These are phyloP conservation scores for Tricholoma matsutake DNA, from an alignment of 768 basidiomycete species.

Conservation along the genomic window DNA sequence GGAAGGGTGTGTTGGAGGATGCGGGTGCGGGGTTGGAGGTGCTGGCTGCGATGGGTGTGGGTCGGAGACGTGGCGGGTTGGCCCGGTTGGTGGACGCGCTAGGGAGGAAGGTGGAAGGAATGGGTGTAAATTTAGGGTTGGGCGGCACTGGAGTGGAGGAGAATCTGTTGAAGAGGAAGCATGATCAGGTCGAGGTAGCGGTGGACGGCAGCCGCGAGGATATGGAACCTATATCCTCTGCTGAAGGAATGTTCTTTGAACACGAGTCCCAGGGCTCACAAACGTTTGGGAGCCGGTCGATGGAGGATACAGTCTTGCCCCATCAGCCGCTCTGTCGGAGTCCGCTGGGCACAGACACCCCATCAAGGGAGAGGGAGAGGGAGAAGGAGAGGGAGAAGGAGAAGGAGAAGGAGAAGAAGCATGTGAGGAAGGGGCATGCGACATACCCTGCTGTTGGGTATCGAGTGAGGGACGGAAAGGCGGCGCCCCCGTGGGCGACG, in stretches of 20 bases:
- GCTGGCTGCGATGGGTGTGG: slow-evolving; percentile 14
- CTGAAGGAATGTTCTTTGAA: neutral
- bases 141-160: slow-evolving; percentile 3
- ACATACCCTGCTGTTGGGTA: slow-evolving; percentile 44
- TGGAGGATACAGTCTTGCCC: neutral
- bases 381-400: neutral
- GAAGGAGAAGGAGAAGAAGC: slow-evolving; percentile 36
- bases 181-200: slow-evolving; percentile 15
- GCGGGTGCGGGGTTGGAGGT: slow-evolving; percentile 24
- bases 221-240: neutral
- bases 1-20: slow-evolving; percentile 21
- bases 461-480: slow-evolving; percentile 36
- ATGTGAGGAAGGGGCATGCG: slow-evolving; percentile 34
- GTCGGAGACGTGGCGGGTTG: slow-evolving; percentile 19
- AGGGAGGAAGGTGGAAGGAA: slow-evolving; percentile 21
- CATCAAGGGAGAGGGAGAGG: neutral
- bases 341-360: neutral
- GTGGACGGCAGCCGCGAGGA: neutral
- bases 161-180: slow-evolving; percentile 30
- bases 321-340: slow-evolving; percentile 5
- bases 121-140: slow-evolving; percentile 5
- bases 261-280: neutral
- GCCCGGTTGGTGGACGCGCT: slow-evolving; percentile 22
- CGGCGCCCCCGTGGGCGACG: neutral
- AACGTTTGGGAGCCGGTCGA: neutral